Evolutionary conservation across 345 rosid genomes (phyloP).

Genomic region (Limnanthes douglasii): DNA sequence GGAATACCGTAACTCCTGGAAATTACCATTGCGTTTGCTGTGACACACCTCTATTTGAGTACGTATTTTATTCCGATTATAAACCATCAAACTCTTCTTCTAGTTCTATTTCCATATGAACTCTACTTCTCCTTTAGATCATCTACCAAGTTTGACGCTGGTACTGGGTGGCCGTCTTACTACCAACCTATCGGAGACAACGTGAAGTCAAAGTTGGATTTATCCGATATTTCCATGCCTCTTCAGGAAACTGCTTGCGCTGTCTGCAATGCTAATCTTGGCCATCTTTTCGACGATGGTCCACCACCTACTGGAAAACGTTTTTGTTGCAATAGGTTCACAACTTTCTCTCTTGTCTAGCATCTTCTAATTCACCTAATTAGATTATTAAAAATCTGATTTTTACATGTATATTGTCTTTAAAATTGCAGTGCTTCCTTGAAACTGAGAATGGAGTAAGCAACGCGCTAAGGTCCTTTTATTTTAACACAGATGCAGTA

Average conservation of each 20-base stretch:
- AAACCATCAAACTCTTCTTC: not conserved
- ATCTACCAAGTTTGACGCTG: constrained; percentile 84
- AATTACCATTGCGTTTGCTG: constrained; percentile 85
- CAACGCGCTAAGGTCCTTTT: too few species aligned
- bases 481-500: too few species aligned
- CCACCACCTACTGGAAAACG: constrained; percentile 83
- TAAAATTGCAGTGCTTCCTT: constrained; percentile 21
- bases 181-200: constrained; percentile 56
- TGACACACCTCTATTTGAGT: constrained; percentile 70
- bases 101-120: not conserved
- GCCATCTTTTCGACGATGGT: constrained; percentile 81
- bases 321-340: constrained; percentile 78
- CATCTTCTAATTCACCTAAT: not conserved
- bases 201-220: constrained; percentile 57
- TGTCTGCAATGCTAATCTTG: constrained; percentile 68
- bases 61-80: too few species aligned
- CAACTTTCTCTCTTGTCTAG: too few species aligned
- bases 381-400: not conserved
- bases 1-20: constrained; percentile 71
- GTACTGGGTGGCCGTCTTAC: constrained; percentile 97
- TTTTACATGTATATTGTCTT: not conserved
- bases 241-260: constrained; percentile 65
- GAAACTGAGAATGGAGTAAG: constrained; percentile 11
- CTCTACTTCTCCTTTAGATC: constrained; percentile 26
- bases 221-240: constrained; percentile 81